Percentiles rank a stretch among this genome's conserved stretches.
phyloP scores from a whole-genome alignment of 2,329 filamentous ascomycete genomes.

The Penicillium occitanis region DNA sequence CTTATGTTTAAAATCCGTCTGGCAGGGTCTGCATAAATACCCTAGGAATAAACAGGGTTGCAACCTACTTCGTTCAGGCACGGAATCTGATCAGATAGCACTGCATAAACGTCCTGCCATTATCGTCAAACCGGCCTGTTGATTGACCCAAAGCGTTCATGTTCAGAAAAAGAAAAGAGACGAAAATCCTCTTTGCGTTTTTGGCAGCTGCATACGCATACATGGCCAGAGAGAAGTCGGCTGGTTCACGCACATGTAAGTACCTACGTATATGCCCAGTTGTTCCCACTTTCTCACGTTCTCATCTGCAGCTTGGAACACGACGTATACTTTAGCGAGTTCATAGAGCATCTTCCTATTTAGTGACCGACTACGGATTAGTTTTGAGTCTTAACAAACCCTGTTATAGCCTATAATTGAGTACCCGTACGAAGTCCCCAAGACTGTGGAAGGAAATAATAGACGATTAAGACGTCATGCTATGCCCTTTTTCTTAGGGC shows the following conservation, averaged over 20 bases:
- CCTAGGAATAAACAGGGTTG: neutral
- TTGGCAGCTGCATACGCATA: neutral
- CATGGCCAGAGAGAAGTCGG: neutral
- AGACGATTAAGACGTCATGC: neutral
- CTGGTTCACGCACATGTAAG: neutral
- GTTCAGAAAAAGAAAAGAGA: neutral
- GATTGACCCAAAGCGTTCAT: neutral
- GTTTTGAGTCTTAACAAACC: neutral
- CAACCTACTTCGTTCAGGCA: neutral
- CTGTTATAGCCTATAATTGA: neutral
- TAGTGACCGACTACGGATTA: neutral
- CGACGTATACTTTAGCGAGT: neutral
- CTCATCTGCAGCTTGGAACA: neutral
- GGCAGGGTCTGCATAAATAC: no score
- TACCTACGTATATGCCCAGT: neutral
- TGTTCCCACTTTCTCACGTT: neutral
- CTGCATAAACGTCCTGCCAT: neutral
- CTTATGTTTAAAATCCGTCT: neutral
- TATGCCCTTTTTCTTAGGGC: neutral
- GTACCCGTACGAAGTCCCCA: neutral
- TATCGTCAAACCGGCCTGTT: neutral
- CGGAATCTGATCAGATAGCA: neutral
- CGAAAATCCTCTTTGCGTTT: neutral
- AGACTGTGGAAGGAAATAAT: neutral
- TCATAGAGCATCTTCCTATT: neutral